A percentile compares a stretch with the other conserved stretches of the same genome.
phyloP scores from a whole-genome alignment of 352 stramenopile species.

The Blastocystis sp. region DNA sequence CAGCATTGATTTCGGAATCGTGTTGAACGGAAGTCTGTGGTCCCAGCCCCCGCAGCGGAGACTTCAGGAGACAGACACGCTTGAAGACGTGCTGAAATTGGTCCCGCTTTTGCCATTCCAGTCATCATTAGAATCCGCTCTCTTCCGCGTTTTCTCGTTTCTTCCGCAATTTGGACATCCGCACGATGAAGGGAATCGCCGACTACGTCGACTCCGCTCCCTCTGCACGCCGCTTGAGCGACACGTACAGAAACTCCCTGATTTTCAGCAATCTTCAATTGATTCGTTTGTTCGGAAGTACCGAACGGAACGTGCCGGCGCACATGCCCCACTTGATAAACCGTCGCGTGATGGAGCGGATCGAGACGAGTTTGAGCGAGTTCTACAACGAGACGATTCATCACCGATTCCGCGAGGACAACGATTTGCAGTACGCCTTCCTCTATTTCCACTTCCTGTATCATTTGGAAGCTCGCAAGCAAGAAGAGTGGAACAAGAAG shows the following conservation, averaged over 20 bases:
- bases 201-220: neutral
- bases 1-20: neutral
- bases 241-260: slow-evolving; percentile 90
- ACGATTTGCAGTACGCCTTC: slow-evolving; percentile 94
- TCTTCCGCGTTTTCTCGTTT: neutral
- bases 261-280: slow-evolving; percentile 90
- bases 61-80: neutral
- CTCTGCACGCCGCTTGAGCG: slow-evolving; percentile 69
- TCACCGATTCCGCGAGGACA: slow-evolving; percentile 86
- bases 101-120: neutral
- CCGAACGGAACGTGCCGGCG: slow-evolving; percentile 81
- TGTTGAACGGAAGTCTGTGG: neutral
- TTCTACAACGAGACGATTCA: slow-evolving; percentile 83
- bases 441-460: slow-evolving; percentile 92
- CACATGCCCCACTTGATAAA: slow-evolving; percentile 93
- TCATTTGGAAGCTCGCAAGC: slow-evolving; percentile 81
- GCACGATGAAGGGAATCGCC: neutral
- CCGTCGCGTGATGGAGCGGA: slow-evolving; percentile 84
- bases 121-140: slow-evolving; percentile 8
- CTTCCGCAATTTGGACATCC: neutral
- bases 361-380: slow-evolving; percentile 80
- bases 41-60: no score
- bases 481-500: slow-evolving; percentile 79
- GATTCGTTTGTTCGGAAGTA: slow-evolving; percentile 85
- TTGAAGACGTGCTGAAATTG: neutral